A percentile compares a stretch with the other conserved stretches of the same genome.
Evolutionary conservation across 495 filamentous ascomycete species (phyloP).

Genomic region (Friedmanniomyces simplex): DNA sequence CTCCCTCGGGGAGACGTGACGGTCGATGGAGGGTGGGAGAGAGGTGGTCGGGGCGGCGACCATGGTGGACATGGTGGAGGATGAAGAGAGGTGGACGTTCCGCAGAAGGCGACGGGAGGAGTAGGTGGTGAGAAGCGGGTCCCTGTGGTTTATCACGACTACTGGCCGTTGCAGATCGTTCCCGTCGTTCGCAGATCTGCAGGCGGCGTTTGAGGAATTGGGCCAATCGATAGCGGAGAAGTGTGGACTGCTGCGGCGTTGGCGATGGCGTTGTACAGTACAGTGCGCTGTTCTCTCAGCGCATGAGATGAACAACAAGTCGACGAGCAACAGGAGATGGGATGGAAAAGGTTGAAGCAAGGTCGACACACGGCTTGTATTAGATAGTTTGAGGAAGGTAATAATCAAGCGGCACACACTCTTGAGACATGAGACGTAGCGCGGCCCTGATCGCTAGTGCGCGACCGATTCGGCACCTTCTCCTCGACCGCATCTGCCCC

Average conservation of each 20-base stretch:
- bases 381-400: too few species aligned
- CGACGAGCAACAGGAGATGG: too few species aligned
- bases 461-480: too few species aligned
- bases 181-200: neutral
- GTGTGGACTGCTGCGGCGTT: neutral
- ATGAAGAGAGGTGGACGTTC: neutral
- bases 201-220: neutral
- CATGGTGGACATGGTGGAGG: neutral
- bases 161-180: neutral
- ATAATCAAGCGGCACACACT: too few species aligned
- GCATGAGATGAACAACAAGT: too few species aligned
- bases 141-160: neutral
- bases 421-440: too few species aligned
- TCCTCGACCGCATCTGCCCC: too few species aligned
- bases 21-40: neutral
- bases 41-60: constrained; percentile 3
- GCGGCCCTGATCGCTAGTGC: too few species aligned
- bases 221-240: neutral
- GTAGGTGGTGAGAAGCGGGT: neutral
- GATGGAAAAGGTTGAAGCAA: too few species aligned
- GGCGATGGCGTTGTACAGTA: neutral
- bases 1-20: constrained; percentile 4
- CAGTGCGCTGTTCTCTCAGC: too few species aligned
- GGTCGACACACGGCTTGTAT: too few species aligned
- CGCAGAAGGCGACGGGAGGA: neutral